phyloP scores from a whole-genome alignment of 208 protist genomes.

The Leishmania gerbilli region DNA sequence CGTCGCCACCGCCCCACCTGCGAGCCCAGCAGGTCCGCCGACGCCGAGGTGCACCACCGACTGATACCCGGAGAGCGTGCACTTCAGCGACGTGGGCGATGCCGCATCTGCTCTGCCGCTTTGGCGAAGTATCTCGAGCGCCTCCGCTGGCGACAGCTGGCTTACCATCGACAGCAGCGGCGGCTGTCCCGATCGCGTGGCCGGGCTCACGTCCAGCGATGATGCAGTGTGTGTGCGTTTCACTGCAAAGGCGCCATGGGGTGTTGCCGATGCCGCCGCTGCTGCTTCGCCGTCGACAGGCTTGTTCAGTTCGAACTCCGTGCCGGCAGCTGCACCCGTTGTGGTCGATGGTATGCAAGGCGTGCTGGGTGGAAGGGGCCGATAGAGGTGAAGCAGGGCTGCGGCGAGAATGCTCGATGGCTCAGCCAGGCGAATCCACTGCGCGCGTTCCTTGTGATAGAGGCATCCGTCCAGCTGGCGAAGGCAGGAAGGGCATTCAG shows the following conservation, averaged over 20 bases:
- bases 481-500: conserved; percentile 7
- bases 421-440: conserved; percentile 54
- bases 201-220: neutral
- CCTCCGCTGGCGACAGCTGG: conserved; percentile 16
- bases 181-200: neutral
- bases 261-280: neutral
- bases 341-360: neutral
- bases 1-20: conserved; percentile 1
- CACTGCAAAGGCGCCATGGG: conserved; percentile 12
- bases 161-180: neutral
- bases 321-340: neutral
- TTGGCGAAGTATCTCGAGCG: conserved; percentile 19
- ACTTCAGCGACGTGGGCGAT: conserved; percentile 13
- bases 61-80: conserved; percentile 23
- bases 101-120: neutral
- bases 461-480: conserved; percentile 23
- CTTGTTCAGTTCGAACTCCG: neutral
- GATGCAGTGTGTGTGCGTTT: neutral
- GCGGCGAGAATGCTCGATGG: conserved; percentile 49
- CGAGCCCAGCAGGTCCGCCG: neutral
- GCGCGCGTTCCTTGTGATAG: conserved; percentile 20
- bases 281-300: neutral
- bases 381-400: conserved; percentile 35
- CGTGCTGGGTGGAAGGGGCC: neutral
- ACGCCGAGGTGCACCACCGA: conserved; percentile 6